Evolutionary conservation across 2,329 filamentous ascomycete species (phyloP), one percentile per base, ranked within the genome.

Genomic region (Venturia nashicola): DNA sequence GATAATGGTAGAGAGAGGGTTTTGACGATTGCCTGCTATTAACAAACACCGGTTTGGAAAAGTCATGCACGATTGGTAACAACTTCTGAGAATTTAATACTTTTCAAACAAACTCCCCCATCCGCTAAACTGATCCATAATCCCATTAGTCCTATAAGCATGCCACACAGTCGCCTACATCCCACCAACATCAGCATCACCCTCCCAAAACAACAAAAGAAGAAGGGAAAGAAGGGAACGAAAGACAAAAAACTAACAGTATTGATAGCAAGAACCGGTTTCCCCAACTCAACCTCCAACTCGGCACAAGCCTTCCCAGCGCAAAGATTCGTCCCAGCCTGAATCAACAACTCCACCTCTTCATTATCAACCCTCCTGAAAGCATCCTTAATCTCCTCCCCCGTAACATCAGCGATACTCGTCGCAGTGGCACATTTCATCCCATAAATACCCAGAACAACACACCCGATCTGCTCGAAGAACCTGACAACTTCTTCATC

Each of bases 401-500:
- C 39, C 1, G 54, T 61, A n/a, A 64, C 62, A 60, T 64, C 62
- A 42, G 62, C 46, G 40, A 64, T 64, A 23, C 36, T 43, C 39
- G 59, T 61, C 57, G 57, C 57, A 8, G 55, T 46, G 16, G 39
- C 48, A 65, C 72, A 72, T 43, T 70, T 71, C 43, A 73, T 64
- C 5, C 72, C 71, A 57, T 72, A 63, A 27, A 72, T 70, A 12
- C 61, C 68, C 36, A 63, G 63, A 11, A 73, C 71, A 6, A 69
- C 68, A 63, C 68, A 73, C 14, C 71, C 71, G 20, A 70, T 68
- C 59, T 72, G 69, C 0, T 68, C 70, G 61, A 74, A 70, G 66
- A 72, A 72, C 67, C 70, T 66, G 64, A 71, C 66, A 65, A 72
- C 70, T 62, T 73, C 71, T 59, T 71, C 68, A 63, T 73, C 72